phyloP scores from a whole-genome alignment of 495 filamentous ascomycete species.

The Aspergillus coremiiformis region DNA sequence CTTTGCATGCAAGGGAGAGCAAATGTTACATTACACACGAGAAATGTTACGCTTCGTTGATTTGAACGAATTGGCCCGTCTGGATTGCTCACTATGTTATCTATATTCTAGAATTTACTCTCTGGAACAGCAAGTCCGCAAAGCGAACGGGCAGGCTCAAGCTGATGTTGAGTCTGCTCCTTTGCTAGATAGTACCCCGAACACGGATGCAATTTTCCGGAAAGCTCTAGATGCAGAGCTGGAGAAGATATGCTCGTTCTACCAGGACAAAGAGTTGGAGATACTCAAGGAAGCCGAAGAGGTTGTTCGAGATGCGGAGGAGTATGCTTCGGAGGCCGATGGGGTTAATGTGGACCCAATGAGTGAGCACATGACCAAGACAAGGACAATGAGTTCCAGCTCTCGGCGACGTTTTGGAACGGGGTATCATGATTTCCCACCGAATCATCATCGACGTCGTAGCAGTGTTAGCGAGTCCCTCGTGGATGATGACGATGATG shows the following conservation, averaged over 20 bases:
- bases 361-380: constrained; percentile 41
- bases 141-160: constrained; percentile 40
- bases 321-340: constrained; percentile 58
- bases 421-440: constrained; percentile 38
- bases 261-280: constrained; percentile 76
- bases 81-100: constrained; percentile 8
- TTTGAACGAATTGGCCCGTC: background rate
- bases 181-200: constrained; percentile 54
- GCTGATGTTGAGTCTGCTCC: constrained; percentile 78
- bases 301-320: constrained; percentile 64
- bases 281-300: constrained; percentile 74
- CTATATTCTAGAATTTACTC: constrained; percentile 67
- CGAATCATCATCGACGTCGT: constrained; percentile 33
- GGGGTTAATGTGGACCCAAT: constrained; percentile 48
- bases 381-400: constrained; percentile 31
- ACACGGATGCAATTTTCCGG: constrained; percentile 72
- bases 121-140: constrained; percentile 67
- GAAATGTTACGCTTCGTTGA: background rate
- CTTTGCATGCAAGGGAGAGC: background rate
- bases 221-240: constrained; percentile 80
- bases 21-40: background rate
- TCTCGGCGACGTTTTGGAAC: constrained; percentile 39
- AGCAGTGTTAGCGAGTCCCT: constrained; percentile 43
- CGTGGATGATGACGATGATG: constrained; percentile 57
- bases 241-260: constrained; percentile 90